Percentiles rank a stretch among this genome's conserved stretches.
Evolutionary conservation across 805 yeast species (phyloP).

Genomic region (Huiozyma sinensis): DNA sequence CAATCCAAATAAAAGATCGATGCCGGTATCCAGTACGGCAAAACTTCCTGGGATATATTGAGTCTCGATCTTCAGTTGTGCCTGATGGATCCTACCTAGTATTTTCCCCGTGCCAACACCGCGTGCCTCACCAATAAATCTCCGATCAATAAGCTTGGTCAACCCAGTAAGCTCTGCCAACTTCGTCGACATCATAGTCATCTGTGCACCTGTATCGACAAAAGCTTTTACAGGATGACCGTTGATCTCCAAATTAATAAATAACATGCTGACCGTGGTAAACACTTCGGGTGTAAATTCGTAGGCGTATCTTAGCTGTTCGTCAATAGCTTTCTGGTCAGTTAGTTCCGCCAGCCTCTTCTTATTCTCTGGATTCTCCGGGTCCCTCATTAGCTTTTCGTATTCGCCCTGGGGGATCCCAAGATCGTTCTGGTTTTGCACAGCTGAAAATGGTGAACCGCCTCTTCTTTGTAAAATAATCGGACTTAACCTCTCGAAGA

Average conservation of each 20-base stretch:
- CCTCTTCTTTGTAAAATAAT: slow-evolving; percentile 27
- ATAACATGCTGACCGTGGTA: slow-evolving; percentile 73
- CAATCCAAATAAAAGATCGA: slow-evolving; percentile 71
- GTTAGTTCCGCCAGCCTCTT: slow-evolving; percentile 54
- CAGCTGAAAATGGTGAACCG: neutral
- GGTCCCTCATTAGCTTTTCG: slow-evolving; percentile 44
- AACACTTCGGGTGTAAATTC: slow-evolving; percentile 89
- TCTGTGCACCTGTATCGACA: slow-evolving; percentile 94
- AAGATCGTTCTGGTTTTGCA: slow-evolving; percentile 9
- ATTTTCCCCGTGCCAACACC: slow-evolving; percentile 85
- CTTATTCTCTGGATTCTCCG: slow-evolving; percentile 63
- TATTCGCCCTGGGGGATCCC: slow-evolving; percentile 39
- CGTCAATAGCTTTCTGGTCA: slow-evolving; percentile 64
- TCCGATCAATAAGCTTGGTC: slow-evolving; percentile 60
- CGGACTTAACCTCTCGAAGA: slow-evolving; percentile 33
- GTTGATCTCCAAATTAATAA: slow-evolving; percentile 66
- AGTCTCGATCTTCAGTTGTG: slow-evolving; percentile 68
- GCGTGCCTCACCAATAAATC: slow-evolving; percentile 72
- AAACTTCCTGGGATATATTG: slow-evolving; percentile 56
- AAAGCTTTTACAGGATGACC: slow-evolving; percentile 79
- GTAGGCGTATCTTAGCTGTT: slow-evolving; percentile 66
- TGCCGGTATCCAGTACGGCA: slow-evolving; percentile 53
- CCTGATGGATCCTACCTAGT: slow-evolving; percentile 78
- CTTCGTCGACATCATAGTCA: slow-evolving; percentile 69
- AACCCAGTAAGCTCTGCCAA: slow-evolving; percentile 68